phyloP scores from a whole-genome alignment of 371 early-diverging fungal genomes.

The Funneliformis caledonium region DNA sequence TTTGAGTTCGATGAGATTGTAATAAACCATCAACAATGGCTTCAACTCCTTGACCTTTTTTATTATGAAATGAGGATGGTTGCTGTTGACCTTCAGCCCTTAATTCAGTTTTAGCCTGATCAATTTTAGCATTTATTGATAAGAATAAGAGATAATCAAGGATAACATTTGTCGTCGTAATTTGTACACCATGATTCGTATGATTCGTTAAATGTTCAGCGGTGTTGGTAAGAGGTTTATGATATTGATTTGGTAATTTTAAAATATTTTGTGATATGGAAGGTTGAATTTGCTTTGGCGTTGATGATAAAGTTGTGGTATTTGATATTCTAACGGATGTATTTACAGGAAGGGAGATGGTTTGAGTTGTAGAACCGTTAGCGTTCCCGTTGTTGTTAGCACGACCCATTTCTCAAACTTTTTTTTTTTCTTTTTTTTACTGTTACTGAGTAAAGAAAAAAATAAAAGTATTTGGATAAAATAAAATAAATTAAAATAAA shows the following conservation, averaged over 20 bases:
- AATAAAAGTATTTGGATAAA: too few species aligned
- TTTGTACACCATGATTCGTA: neutral
- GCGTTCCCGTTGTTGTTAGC: neutral
- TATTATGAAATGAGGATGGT: neutral
- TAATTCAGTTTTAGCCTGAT: constrained; percentile 13
- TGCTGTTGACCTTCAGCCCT: neutral
- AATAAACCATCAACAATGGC: constrained; percentile 21
- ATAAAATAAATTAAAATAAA: too few species aligned
- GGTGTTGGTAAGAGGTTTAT: neutral
- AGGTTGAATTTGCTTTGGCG: neutral
- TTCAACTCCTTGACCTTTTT: constrained; percentile 11
- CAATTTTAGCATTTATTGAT: constrained; percentile 18
- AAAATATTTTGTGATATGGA: neutral
- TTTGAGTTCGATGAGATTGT: constrained; percentile 18
- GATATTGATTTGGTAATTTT: neutral
- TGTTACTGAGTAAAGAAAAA: too few species aligned
- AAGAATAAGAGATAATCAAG: constrained; percentile 14
- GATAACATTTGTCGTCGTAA: constrained; percentile 20
- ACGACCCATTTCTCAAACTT: neutral
- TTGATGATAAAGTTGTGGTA: neutral
- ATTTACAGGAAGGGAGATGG: neutral
- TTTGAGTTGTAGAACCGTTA: neutral
- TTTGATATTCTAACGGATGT: constrained; percentile 1
- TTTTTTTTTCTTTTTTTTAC: too few species aligned
- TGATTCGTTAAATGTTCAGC: neutral